Base-by-base conservation (phyloP, 78 protist genomes). In the Dictyostelium discoideum region DNA sequence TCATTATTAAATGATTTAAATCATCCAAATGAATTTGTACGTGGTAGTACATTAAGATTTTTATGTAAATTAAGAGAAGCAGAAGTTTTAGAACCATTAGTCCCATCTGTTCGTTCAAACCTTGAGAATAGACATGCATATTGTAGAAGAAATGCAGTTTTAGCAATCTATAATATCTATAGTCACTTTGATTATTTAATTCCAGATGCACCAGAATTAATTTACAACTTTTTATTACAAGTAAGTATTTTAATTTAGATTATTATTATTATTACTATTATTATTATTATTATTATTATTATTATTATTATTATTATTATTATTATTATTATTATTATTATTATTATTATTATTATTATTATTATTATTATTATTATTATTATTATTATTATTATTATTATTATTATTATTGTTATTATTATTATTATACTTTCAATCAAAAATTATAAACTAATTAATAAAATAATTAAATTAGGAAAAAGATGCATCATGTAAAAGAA, bases 1-100 rank as follows among this genome's bases (percentile, higher is more conserved):
- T 73, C 94, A 77, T 87, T 97, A 69, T 84, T 84, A 40, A 57
- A 86, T 44, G 98, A 98, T 92, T 93, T 99, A 42, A 77, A 72
- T 44, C 99, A 98, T 84, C 99, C 99, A 46, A 98, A 98, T 92
- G 99, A 99, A 95, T 99, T 92, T 83, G 84, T 99, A 78, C 92
- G 99, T 1, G 99, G 97, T n/a, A 93, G 94, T 42, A 98, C 99
- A 57, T 96, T 98, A 26, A 98, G 99, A 76, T 98, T 99, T 87
- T 80, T 99, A 50, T 98, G 98, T 96, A 97, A 97, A 83, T 94
- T 99, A 24, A 92, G 92, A 87, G 99, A 98, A 92, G 84, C 97
- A 4, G 99, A 98, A 48, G 92, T 94, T 5, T 97, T 99, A 11
- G 99, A 98, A 76, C 97, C 99, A 46, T 98, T 99, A 16, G 84